These are phyloP conservation scores for Lunasporangiospora selenospora DNA, from an alignment of 192 early-diverging fungal genomes.

Conservation along the genomic window DNA sequence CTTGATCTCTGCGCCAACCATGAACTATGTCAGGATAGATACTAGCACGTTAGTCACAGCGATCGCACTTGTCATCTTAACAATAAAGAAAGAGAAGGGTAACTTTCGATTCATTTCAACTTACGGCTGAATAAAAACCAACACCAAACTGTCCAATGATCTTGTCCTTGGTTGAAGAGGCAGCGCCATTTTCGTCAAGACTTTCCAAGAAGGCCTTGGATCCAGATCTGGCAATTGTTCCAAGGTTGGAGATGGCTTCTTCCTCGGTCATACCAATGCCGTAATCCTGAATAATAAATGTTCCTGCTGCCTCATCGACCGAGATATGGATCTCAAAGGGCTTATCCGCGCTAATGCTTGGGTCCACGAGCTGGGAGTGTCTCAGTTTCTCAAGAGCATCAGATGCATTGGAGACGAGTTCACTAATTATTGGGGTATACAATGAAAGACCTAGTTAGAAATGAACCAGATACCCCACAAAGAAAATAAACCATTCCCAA, in stretches of 20 bases:
- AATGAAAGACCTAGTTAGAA: neutral
- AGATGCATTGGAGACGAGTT: conserved; percentile 68
- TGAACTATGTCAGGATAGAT: conserved; percentile 69
- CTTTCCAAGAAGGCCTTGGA: conserved; percentile 81
- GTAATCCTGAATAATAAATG: conserved; percentile 72
- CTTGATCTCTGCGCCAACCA: conserved; percentile 81
- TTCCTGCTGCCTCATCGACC: conserved; percentile 55
- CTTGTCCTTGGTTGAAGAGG: conserved; percentile 58
- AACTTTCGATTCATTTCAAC: conserved; percentile 7
- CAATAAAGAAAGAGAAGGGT: neutral
- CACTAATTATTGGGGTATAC: conserved; percentile 51
- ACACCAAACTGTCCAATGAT: conserved; percentile 93
- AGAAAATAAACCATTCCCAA: neutral
- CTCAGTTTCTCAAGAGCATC: conserved; percentile 72
- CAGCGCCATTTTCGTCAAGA: conserved; percentile 53
- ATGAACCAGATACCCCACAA: conserved; percentile 15
- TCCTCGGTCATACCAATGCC: conserved; percentile 85
- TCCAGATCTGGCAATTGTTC: conserved; percentile 87
- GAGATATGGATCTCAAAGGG: conserved; percentile 66
- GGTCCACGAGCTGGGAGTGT: conserved; percentile 53
- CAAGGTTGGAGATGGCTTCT: conserved; percentile 76
- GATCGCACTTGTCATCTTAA: too few species aligned
- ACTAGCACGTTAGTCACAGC: too few species aligned
- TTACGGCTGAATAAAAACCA: conserved; percentile 62
- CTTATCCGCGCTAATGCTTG: conserved; percentile 49